A percentile compares a stretch with the other conserved stretches of the same genome.
These are phyloP conservation scores for Xylaria sp. DNA, from an alignment of 2,329 filamentous ascomycete genomes.

Conservation along the genomic window DNA sequence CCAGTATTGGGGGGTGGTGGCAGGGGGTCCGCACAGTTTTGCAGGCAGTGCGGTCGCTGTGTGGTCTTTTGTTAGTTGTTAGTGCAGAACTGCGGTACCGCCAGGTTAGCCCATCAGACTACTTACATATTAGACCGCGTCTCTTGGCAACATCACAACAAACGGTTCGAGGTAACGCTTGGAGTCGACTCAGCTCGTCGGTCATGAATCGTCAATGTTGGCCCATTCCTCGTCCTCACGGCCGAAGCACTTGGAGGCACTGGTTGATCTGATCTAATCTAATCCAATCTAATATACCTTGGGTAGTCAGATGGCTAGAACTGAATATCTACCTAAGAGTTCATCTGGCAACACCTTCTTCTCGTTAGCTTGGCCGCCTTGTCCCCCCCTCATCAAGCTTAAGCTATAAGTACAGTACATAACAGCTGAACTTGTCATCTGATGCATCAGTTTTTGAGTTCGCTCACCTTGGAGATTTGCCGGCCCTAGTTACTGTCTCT, in stretches of 20 bases:
- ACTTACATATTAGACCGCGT: constrained; percentile 17
- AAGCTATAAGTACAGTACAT: background rate
- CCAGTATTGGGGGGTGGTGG: no score
- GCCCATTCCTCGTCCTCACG: background rate
- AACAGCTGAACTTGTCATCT: constrained; percentile 2
- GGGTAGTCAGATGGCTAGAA: background rate
- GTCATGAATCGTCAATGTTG: constrained; percentile 10
- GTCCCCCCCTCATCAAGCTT: background rate
- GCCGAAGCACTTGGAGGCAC: no score
- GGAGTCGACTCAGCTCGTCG: constrained; percentile 2
- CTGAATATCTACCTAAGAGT: background rate
- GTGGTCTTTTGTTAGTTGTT: no score
- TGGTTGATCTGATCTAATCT: background rate
- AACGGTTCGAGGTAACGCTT: constrained; percentile 1
- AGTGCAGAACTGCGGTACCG: no score
- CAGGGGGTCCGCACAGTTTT: no score
- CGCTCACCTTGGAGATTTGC: background rate
- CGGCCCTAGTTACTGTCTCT: background rate
- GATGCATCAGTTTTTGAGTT: background rate
- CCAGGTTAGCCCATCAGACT: constrained; percentile 5
- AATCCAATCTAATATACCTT: no score
- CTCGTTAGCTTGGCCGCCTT: background rate
- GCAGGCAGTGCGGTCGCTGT: no score
- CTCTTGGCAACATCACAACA: constrained; percentile 18
- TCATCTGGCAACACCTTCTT: background rate